Evolutionary conservation across 345 rosid genomes (phyloP).

Genomic region (Melaleuca alternifolia): DNA sequence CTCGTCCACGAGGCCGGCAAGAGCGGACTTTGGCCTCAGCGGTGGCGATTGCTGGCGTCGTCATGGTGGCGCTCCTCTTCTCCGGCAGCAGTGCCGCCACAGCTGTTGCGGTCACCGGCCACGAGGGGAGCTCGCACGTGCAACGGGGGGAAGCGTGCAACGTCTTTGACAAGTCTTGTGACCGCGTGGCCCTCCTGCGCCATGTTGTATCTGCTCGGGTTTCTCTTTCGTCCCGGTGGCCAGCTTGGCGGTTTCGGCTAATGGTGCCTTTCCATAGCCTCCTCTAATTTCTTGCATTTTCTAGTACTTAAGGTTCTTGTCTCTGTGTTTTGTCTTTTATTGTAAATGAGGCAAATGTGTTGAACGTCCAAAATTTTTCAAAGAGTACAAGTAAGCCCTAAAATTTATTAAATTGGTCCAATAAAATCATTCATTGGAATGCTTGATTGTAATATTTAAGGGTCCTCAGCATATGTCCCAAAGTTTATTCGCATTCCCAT

Average conservation of each 20-base stretch:
- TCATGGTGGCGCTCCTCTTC: conserved; percentile 47
- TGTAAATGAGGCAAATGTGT: too few species aligned
- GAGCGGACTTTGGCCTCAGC: not conserved
- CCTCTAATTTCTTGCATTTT: too few species aligned
- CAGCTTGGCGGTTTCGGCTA: too few species aligned
- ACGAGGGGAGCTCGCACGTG: conserved; percentile 48
- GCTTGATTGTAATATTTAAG: too few species aligned
- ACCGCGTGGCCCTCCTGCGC: conserved; percentile 20
- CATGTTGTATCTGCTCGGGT: conserved; percentile 23
- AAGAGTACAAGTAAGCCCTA: too few species aligned
- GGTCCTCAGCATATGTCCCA: not conserved
- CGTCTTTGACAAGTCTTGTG: conserved; percentile 43
- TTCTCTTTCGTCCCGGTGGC: conserved; percentile 15
- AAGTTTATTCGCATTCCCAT: not conserved
- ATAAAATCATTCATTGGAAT: too few species aligned
- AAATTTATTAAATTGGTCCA: too few species aligned
- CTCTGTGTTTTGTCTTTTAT: too few species aligned
- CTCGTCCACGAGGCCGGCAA: conserved; percentile 5
- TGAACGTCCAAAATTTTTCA: too few species aligned
- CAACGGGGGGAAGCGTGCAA: conserved; percentile 49
- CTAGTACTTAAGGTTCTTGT: too few species aligned
- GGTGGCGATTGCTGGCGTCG: conserved; percentile 25
- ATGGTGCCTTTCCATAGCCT: too few species aligned
- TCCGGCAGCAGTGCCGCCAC: conserved; percentile 50
- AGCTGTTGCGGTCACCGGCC: conserved; percentile 45